These are phyloP conservation scores for Acacia acuminata DNA, from an alignment of 306 rosid species.

Conservation along the genomic window DNA sequence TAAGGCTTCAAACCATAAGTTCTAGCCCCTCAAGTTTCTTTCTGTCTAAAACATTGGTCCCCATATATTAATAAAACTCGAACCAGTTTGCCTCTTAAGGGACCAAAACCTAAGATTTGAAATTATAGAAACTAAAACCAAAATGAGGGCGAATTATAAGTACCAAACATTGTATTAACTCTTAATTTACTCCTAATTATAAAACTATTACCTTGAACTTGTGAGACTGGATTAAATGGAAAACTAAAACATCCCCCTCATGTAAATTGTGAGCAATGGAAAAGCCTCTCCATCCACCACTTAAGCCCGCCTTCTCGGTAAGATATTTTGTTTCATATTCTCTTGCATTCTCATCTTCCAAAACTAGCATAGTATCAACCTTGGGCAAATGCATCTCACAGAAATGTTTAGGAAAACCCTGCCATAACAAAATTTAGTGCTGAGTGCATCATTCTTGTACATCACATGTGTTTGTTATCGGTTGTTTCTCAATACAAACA, in stretches of 20 bases:
- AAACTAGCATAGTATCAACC: slow-evolving; percentile 33
- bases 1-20: no score
- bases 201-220: slow-evolving; percentile 50
- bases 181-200: background rate
- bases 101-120: no score
- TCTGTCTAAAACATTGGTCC: no score
- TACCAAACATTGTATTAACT: no score
- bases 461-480: no score
- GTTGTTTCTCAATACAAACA: background rate
- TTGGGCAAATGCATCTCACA: slow-evolving; percentile 50
- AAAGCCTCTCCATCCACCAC: slow-evolving; percentile 64
- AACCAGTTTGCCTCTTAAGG: no score
- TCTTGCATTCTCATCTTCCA: slow-evolving; percentile 55
- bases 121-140: no score
- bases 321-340: slow-evolving; percentile 44
- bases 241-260: slow-evolving; percentile 46
- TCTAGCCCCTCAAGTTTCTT: no score
- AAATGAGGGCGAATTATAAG: no score
- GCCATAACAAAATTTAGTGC: slow-evolving; percentile 22
- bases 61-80: no score
- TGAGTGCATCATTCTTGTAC: background rate
- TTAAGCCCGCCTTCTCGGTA: slow-evolving; percentile 43
- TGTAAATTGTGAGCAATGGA: slow-evolving; percentile 45
- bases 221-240: slow-evolving; percentile 43
- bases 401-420: slow-evolving; percentile 54